Evolutionary conservation across 1,284 basidiomycete species (phyloP).

Genomic region (Moesziomyces parantarcticus): DNA sequence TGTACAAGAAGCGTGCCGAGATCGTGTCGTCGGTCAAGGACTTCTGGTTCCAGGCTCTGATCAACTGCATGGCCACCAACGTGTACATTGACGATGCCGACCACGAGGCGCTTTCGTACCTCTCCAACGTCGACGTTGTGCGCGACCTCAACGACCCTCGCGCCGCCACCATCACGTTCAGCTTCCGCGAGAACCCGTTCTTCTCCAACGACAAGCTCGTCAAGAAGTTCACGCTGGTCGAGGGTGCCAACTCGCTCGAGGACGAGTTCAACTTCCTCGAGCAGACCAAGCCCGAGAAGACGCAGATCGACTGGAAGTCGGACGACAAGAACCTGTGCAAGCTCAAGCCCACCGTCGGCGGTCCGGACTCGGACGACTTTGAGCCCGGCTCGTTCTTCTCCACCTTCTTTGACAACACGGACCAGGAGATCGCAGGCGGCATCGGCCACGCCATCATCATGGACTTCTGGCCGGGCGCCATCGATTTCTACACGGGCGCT

Average conservation of each 20-base stretch:
- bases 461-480: slow-evolving; percentile 62
- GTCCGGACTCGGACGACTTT: slow-evolving; percentile 68
- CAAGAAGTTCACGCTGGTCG: slow-evolving; percentile 59
- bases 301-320: slow-evolving; percentile 83
- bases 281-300: slow-evolving; percentile 59
- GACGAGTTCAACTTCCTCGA: slow-evolving; percentile 63
- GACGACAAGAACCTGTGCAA: slow-evolving; percentile 79
- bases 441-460: slow-evolving; percentile 63
- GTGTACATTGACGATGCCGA: slow-evolving; percentile 66
- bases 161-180: slow-evolving; percentile 58
- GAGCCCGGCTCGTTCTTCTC: slow-evolving; percentile 89
- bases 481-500: slow-evolving; percentile 62
- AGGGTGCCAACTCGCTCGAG: slow-evolving; percentile 51
- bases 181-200: slow-evolving; percentile 61
- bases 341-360: slow-evolving; percentile 76
- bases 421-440: slow-evolving; percentile 54
- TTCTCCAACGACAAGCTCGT: slow-evolving; percentile 57
- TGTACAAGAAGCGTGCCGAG: slow-evolving; percentile 61
- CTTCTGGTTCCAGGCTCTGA: slow-evolving; percentile 64
- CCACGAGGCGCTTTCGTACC: slow-evolving; percentile 57
- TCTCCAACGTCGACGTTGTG: slow-evolving; percentile 57
- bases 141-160: slow-evolving; percentile 61
- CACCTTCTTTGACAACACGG: slow-evolving; percentile 75
- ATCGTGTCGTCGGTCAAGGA: slow-evolving; percentile 54
- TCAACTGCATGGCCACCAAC: slow-evolving; percentile 63